Base-by-base conservation (phyloP, 805 yeast genomes). In the Cyberlindnera euphorbiiphila region DNA sequence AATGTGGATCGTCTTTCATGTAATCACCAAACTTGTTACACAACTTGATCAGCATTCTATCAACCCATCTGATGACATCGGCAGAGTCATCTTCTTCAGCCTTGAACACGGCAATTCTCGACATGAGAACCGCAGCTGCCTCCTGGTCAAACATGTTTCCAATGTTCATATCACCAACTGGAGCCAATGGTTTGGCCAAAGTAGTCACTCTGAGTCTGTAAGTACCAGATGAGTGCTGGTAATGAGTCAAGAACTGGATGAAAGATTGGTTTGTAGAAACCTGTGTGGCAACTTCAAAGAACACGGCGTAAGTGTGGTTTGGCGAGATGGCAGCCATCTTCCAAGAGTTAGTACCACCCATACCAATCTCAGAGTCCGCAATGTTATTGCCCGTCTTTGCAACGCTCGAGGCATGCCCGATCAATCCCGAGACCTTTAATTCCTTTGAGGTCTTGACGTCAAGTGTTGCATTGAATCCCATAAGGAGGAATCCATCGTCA, bases 141-240 rank as follows among this genome's bases (percentile, higher is more conserved):
- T 80, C 85, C 56, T 81, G 85, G 54, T 80, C 87, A 61, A 93
- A 93, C n/a, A 93, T 71, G 20, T 68, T 67, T 5, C 74, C 68
- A 40, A 75, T 66, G 22, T 64, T 65, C 19, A 82, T 75, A 39
- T 71, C 72, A 26, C 81, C 81, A 20, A 82, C 72, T 28, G 67
- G 65, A n/a, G 79, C 78, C 29, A 75, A 70, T 38, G 76, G 72
- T 32, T 78, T 69, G 12, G 71, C 69, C 20, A 93, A 71, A 1
- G 98, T 93, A 16, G 98, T 91, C 24, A 93, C 97, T 52, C 97
- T 77, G 42, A 86, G 68, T 55, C 97, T 76, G 57, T 76, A 83
- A 10, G 91, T 74, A 41, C 98, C 98, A 20, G 89, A 81, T n/a
- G 96, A 74, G 65, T 93, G 98, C 67, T 93, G 95, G 65, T 93